Evolutionary conservation across 495 filamentous ascomycete species (phyloP), one percentile per base, ranked within the genome.

Genomic region (Mytilinidion resinicola): DNA sequence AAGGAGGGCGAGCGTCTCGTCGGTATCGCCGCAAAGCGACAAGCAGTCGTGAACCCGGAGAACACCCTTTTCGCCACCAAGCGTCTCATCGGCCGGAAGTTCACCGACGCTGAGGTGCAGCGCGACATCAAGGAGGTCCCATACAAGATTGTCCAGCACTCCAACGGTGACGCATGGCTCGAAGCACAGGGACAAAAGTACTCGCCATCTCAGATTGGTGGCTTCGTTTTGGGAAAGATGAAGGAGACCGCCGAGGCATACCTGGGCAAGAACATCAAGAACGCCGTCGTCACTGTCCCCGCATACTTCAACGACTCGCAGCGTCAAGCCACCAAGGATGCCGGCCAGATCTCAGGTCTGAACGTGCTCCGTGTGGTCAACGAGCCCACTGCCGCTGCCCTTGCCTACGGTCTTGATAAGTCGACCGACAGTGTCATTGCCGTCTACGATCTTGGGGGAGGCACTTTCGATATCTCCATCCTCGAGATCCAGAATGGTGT

Each of bases 51-150:
- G 66, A 98, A 98, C 81, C 93, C 93, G 3, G 93, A 98, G 75
- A 97, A 98, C 78, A 98, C 93, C 49, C 85, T 98, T 50, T 98
- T 98, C 72, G 93, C 93, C 76, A 98, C 93, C 59, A 98, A 98
- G 86, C 90, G 93, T 84, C 85, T 98, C 72, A 98, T 98, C 72
- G 93, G 93, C 65, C 90, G 93, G 71, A 97, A 97, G 80, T 98
- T 91, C 80, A 93, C 86, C 71, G 93, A 98, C 71, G 70, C 80
- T 63, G 93, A 98, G 81, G 90, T 96, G 39, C 93, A 98, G 82
- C 88, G 92, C 70, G 93, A 98, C 67, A 92, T 98, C 74, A 89
- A 93, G 76, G 89, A 98, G 76, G 93, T 98, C 12, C 93, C 93
- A 53, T 98, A 96, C 83, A 97, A 97, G 83, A 98, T 98, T 67